Evolutionary conservation across 2,329 filamentous ascomycete genomes (phyloP).

Genomic region (Aspergillus carbonarius): DNA sequence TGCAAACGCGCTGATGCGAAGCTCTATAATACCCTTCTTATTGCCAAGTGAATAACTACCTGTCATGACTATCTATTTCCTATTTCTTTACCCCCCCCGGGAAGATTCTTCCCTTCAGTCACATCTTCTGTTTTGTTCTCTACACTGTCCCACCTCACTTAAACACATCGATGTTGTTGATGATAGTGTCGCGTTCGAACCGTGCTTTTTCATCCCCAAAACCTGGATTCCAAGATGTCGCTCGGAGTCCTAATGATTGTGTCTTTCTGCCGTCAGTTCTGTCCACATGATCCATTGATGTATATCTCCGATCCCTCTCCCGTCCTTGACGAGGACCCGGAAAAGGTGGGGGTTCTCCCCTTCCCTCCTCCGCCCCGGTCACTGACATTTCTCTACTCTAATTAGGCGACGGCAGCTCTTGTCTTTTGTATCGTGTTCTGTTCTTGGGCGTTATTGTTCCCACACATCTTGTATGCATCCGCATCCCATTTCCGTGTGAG

Average conservation of each 20-base stretch:
- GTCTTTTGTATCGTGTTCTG: not conserved
- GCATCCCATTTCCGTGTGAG: slow-evolving; percentile 2
- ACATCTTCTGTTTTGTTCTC: not conserved
- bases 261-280: not conserved
- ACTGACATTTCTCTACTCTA: not conserved
- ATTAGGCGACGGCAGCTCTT: not conserved
- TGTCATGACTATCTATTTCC: not conserved
- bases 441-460: slow-evolving; percentile 5
- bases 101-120: not conserved
- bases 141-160: not conserved
- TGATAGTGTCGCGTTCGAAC: not conserved
- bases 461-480: slow-evolving; percentile 9
- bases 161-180: not conserved
- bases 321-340: not conserved
- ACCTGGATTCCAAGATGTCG: not conserved
- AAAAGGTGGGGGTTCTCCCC: not conserved
- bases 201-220: not conserved
- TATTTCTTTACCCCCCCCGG: not conserved
- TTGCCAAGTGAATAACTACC: not conserved
- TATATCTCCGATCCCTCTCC: not conserved
- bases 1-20: not conserved
- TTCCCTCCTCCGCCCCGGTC: not conserved
- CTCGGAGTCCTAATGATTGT: not conserved
- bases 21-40: slow-evolving; percentile 5
- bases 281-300: not conserved